These are phyloP conservation scores for Pythium vanterpoolii DNA, from an alignment of 352 stramenopile species.

Conservation along the genomic window DNA sequence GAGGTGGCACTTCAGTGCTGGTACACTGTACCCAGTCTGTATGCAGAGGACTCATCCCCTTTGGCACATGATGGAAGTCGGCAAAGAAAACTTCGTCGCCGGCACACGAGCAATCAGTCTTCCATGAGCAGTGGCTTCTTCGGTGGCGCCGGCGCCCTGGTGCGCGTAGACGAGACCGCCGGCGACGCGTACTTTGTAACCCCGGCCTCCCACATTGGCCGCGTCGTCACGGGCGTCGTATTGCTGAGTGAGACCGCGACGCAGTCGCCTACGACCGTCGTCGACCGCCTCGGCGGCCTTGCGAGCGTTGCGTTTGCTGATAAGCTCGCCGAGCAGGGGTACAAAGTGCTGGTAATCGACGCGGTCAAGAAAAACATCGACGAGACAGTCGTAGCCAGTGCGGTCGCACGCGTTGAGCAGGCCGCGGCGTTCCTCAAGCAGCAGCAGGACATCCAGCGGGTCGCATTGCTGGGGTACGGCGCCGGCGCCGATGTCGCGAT, in stretches of 20 bases:
- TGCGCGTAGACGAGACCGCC: slow-evolving; percentile 2
- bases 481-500: slow-evolving; percentile 67
- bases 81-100: slow-evolving; percentile 1
- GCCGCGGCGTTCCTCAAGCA: slow-evolving; percentile 59
- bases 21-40: slow-evolving; percentile 16
- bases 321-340: slow-evolving; percentile 84
- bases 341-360: slow-evolving; percentile 81
- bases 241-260: slow-evolving; percentile 43
- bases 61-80: neutral
- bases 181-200: slow-evolving; percentile 55
- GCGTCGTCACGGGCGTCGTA: slow-evolving; percentile 81
- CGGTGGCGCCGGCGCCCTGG: slow-evolving; percentile 17
- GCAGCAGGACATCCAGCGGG: slow-evolving; percentile 71
- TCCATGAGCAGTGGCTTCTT: slow-evolving; percentile 12
- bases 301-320: slow-evolving; percentile 76
- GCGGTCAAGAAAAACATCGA: slow-evolving; percentile 27
- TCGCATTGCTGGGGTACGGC: slow-evolving; percentile 64
- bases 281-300: slow-evolving; percentile 37
- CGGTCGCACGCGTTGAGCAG: slow-evolving; percentile 35
- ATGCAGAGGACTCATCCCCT: neutral
- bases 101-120: neutral
- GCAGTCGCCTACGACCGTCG: neutral
- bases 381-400: slow-evolving; percentile 6
- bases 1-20: neutral
- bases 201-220: slow-evolving; percentile 70